These are phyloP conservation scores for Syncephalastrum contaminatum DNA, from an alignment of 371 early-diverging fungal species.

Conservation along the genomic window DNA sequence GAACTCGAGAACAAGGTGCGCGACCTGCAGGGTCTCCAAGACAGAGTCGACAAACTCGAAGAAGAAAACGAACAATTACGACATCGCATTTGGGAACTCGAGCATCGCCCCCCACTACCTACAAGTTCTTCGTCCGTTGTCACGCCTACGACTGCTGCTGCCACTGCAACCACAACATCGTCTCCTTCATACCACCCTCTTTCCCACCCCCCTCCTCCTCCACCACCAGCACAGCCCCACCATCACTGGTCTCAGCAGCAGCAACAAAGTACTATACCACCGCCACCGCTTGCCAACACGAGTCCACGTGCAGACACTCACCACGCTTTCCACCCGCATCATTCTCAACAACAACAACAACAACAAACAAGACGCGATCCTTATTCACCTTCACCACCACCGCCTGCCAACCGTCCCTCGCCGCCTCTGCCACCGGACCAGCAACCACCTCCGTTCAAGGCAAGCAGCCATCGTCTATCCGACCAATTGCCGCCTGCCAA, in stretches of 20 bases:
- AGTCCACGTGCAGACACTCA: no score
- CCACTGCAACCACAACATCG: slow-evolving; percentile 2
- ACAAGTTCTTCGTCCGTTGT: neutral
- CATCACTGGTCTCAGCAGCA: slow-evolving; percentile 2
- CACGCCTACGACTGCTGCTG: neutral
- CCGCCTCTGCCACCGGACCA: no score
- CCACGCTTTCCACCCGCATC: no score
- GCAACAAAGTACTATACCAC: neutral
- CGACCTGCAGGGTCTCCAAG: slow-evolving; percentile 18
- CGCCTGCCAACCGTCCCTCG: no score
- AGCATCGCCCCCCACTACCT: slow-evolving; percentile 12
- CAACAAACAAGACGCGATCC: no score
- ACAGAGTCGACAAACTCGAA: slow-evolving; percentile 16
- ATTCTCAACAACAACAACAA: no score
- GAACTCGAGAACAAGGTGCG: slow-evolving; percentile 33
- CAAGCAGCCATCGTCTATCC: slow-evolving; percentile 1
- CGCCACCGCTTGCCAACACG: no score
- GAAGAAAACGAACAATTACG: slow-evolving; percentile 18
- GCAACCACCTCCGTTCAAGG: no score
- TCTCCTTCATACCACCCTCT: slow-evolving; percentile 4
- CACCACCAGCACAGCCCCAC: slow-evolving; percentile 6
- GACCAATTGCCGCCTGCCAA: neutral
- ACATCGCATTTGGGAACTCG: slow-evolving; percentile 19
- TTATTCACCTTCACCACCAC: no score
- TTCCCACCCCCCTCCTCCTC: slow-evolving; percentile 6